Evolutionary conservation across 495 filamentous ascomycete genomes (phyloP), one percentile per base, ranked within the genome.

Genomic region (Podospora tetraspora): DNA sequence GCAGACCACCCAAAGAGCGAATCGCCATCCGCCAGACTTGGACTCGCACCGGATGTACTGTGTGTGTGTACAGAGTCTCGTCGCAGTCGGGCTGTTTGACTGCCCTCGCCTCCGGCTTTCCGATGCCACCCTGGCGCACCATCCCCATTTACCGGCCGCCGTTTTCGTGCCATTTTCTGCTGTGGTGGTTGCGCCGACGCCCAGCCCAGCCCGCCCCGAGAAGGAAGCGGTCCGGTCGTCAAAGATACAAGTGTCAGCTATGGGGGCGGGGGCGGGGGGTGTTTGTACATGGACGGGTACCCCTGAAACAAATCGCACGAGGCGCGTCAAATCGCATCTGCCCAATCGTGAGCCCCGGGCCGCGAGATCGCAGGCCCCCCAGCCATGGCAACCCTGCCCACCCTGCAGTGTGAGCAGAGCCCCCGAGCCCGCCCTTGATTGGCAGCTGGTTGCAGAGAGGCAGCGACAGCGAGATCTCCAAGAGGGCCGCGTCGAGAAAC

Each of bases 221-320:
- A n/a, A n/a, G 43, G 62, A 56, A 56, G 29, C 30, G 65, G 65
- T 61, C 57, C 59, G 66, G 27, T 13, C 11, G 37, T 63, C 60
- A 58, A 61, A 58, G 63, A 64, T 69, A 64, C 67, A 59, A 63
- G 59, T 60, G 59, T 63, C 59, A 58, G 60, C 43, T 34, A 59
- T 21, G 61, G 67, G 57, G 67, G 69, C 57, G 59, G 60, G 66
- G 58, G 62, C 59, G 32, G 71, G 71, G 68, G 34, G 69, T 16
- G 61, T 58, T 61, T 65, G 73, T 73, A 73, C 66, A 56, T 60
- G 58, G 13, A 43, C 34, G 34, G 34, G 34, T 66, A 66, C 72
- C 74, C 72, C 74, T 75, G 74, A 75, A 75, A 75, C 74, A 66
- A 66, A 66, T 61, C 64, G 57, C 62, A 68, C 32, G 64, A 71